phyloP scores from a whole-genome alignment of 208 protist species.

The Trichomonas gallinae region DNA sequence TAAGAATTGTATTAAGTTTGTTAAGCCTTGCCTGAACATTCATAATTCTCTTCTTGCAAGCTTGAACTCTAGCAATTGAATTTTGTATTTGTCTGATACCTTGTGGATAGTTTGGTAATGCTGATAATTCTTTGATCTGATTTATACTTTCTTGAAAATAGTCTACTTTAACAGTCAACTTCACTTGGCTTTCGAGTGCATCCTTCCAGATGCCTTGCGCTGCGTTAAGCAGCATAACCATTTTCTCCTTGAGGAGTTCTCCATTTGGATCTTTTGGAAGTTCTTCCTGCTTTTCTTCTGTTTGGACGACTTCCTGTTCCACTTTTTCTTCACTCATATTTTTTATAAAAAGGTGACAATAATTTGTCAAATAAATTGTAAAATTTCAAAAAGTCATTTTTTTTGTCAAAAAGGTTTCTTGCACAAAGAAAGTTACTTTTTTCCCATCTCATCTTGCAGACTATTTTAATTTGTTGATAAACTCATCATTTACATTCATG shows the following conservation, averaged over 20 bases:
- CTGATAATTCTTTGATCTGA: neutral
- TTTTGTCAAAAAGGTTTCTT: too few species aligned
- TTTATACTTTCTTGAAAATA: neutral
- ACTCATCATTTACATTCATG: too few species aligned
- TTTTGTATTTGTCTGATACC: neutral
- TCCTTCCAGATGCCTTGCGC: conserved; percentile 2
- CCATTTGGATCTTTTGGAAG: neutral
- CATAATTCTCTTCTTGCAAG: neutral
- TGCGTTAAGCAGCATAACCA: neutral
- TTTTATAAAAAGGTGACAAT: too few species aligned
- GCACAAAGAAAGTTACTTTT: too few species aligned
- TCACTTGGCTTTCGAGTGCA: neutral
- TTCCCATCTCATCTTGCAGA: too few species aligned
- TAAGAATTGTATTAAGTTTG: neutral
- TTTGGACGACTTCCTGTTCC: neutral
- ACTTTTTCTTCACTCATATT: neutral
- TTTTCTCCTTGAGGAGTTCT: neutral
- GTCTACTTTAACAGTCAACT: neutral
- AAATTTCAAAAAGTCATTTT: too few species aligned
- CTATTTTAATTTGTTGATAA: too few species aligned
- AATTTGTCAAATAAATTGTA: too few species aligned
- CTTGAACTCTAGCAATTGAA: neutral
- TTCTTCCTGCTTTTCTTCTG: neutral
- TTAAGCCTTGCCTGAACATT: neutral
- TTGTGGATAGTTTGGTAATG: neutral